These are phyloP conservation scores for Suillus hirtellus DNA, from an alignment of 768 basidiomycete genomes.

Conservation along the genomic window DNA sequence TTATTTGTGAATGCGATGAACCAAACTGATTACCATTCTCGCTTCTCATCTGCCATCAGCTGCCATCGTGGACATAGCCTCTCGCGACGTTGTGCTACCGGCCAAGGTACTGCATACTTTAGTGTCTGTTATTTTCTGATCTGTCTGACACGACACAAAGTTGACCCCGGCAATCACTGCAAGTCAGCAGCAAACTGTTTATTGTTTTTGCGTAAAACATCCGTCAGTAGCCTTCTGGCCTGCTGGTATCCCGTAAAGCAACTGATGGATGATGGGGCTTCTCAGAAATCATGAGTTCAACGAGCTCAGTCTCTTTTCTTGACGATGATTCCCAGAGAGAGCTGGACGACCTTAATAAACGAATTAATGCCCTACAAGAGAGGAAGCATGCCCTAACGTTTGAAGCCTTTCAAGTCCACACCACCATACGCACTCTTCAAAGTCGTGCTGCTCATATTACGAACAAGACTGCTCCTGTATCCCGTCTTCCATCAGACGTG, in stretches of 20 bases:
- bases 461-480: constrained; percentile 31
- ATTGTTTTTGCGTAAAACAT: constrained; percentile 3
- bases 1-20: not conserved
- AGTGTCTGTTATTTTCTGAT: not conserved
- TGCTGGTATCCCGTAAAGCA: not conserved
- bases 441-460: constrained; percentile 35
- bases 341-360: constrained; percentile 23
- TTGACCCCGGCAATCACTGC: not conserved
- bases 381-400: constrained; percentile 22
- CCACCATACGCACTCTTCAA: constrained; percentile 30
- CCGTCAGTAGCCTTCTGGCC: constrained; percentile 1
- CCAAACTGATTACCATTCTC: not conserved
- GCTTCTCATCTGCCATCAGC: not conserved
- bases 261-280: not conserved
- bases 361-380: constrained; percentile 24
- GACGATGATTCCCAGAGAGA: constrained; percentile 27
- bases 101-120: not conserved
- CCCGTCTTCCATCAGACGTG: constrained; percentile 32
- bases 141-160: not conserved
- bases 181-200: not conserved
- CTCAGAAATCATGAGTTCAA: constrained; percentile 19
- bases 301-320: constrained; percentile 13
- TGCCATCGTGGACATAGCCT: not conserved
- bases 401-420: constrained; percentile 28
- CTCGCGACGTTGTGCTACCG: not conserved